Conservation (phyloP, 176 grass and related monocot species). For the sorghum (Sorghum bicolor) region Sorghum_bicolor_NCBIv3 NC_012873.2:65531001-65531500, state of each 20-base stretch:
- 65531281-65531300: background rate
- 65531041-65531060: slow-evolving; percentile 5
- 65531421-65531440: background rate
- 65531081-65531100: slow-evolving; percentile 27
- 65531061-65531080: background rate
- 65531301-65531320: background rate
- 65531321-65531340: slow-evolving; percentile 12
- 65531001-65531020: background rate
- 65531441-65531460: background rate
- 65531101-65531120: slow-evolving; percentile 32
- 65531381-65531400: slow-evolving; percentile 13
- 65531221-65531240: slow-evolving; percentile 15
- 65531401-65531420: slow-evolving; percentile 20
- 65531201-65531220: background rate
- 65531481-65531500: background rate
- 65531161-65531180: background rate
- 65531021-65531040: background rate
- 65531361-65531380: slow-evolving; percentile 31
- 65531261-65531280: slow-evolving; percentile 19
- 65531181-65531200: slow-evolving; percentile 9
- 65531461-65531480: background rate
- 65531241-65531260: slow-evolving; percentile 1
- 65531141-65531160: slow-evolving; percentile 17
- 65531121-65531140: slow-evolving; percentile 25
- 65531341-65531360: slow-evolving; percentile 1